Base-by-base conservation (phyloP, 306 rosid genomes). In the Cucumis cinereus region DNA sequence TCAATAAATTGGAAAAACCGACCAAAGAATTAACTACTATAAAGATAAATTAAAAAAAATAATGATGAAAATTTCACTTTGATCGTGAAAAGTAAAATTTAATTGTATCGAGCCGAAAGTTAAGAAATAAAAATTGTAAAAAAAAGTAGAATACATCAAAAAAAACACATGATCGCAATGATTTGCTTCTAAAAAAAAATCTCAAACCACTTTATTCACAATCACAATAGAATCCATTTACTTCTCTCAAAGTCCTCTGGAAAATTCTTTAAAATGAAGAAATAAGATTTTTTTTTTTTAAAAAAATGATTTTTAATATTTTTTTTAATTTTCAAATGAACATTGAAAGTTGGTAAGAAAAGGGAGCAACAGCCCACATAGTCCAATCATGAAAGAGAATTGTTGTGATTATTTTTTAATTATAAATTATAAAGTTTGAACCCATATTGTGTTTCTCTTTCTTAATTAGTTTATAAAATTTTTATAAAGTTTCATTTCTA, bases 81-180 rank as follows among this genome's bases (percentile, higher is more conserved):
- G 28, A 43, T 22, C 3, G 55, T 43, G 11, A 20, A 67, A 69
- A 26, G 75, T 70, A 47, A 47, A 70, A 36, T 14, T 70, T 24
- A 47, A 70, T 47, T 26, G 54, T 45, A 24, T 26, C 0, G 58
- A 45, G 75, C 75, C 75, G 75, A 69, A 69, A 69, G 74, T 69
- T 13, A 23, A 69, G 14, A 70, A 28, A 23, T 13, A 38, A 20
- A 68, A 68, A 70, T 28, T 62, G 41, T 33, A 41, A 68, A 68
- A 13, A 13, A 45, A 70, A 8, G 40, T 47, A 70, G 11, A 70
- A 47, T 12, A 8, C 1, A 70, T 47, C 58, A 47, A 14, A 4
- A 70, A 10, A 7, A 22, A 70, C 75, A 70, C 58, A 47, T 70
- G 75, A 24, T 70, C 9, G 75, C 75, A 70, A 70, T 70, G 41